Conservation (phyloP, 768 basidiomycete species). For the Hirschioporus abietinus region DNA sequence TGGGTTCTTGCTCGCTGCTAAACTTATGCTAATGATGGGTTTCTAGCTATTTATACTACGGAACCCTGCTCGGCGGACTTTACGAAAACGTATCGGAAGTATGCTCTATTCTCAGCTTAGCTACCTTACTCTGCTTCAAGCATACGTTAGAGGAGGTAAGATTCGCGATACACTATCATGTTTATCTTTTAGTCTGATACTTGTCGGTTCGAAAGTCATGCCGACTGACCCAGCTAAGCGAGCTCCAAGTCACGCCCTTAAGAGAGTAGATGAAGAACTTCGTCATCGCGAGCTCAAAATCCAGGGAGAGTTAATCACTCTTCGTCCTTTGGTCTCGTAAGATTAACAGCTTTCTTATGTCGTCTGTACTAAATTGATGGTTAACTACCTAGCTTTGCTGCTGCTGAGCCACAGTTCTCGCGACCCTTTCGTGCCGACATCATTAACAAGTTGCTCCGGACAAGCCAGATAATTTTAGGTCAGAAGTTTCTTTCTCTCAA, state of each 20-base stretch:
- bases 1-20: slow-evolving; percentile 16
- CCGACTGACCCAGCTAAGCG: slow-evolving; percentile 14
- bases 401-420: slow-evolving; percentile 19
- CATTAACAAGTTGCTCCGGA: slow-evolving; percentile 13
- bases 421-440: slow-evolving; percentile 17
- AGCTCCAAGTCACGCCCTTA: slow-evolving; percentile 12
- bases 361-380: not conserved
- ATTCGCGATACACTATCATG: not conserved
- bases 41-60: slow-evolving; percentile 21
- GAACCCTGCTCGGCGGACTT: slow-evolving; percentile 21
- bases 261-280: slow-evolving; percentile 18
- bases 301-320: slow-evolving; percentile 13
- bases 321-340: not conserved
- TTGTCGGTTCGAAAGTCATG: slow-evolving; percentile 5
- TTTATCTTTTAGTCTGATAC: not conserved
- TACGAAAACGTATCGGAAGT: slow-evolving; percentile 17
- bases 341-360: not conserved
- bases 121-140: slow-evolving; percentile 20
- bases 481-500: not conserved
- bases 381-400: slow-evolving; percentile 17
- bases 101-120: slow-evolving; percentile 15
- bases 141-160: slow-evolving; percentile 10
- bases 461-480: slow-evolving; percentile 22
- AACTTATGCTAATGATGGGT: slow-evolving; percentile 17
- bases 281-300: slow-evolving; percentile 20